Evolutionary conservation across 345 rosid genomes (phyloP), one percentile per base, ranked within the genome.

Genomic region (Salix purpurea): DNA sequence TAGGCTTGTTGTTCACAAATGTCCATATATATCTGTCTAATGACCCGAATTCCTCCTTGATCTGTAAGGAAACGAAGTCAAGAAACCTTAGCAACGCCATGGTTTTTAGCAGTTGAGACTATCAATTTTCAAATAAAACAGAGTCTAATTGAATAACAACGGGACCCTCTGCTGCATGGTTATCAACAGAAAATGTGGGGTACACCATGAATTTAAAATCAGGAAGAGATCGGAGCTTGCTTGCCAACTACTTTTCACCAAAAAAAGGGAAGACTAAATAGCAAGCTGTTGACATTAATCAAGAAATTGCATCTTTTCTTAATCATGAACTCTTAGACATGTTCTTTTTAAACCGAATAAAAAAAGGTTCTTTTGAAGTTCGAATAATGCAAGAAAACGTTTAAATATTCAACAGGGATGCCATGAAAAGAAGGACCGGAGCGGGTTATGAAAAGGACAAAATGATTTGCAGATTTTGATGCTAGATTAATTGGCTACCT

Each of bases 1-100:
- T 85, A 7, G 94, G 81, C 79, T 83, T 88, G 71, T 78, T 75
- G 70, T 88, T 90, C 56, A 90, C 83, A 48, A 87, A 90, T 44
- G 84, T 86, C 94, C 94, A 88, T 42, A 88, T 65, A 56, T 90
- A 90, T 60, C 84, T 87, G 44, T 81, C 88, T 52, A 90, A 86
- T 32, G 91, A 84, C 28, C 91, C 91, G 15, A 86, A 86, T 50
- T 86, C 86, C 73, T 36, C 76, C 56, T 74, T 83, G 10, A 90
- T 72, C 94, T 90, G 85, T 36, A 37, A 39, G 13, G 24, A 30
- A 34, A 26, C 15, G 3, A 37, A 34, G n/a, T 37, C 19, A 30
- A 13, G 14, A 7, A 66, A 18, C 40, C 18, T 14, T 32, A 66
- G 34, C 69, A 66, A 15, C 19, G 9, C 13, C 30, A n/a, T 24